These are phyloP conservation scores for Thelonectria discophora DNA, from an alignment of 2,329 filamentous ascomycete species.

Conservation along the genomic window DNA sequence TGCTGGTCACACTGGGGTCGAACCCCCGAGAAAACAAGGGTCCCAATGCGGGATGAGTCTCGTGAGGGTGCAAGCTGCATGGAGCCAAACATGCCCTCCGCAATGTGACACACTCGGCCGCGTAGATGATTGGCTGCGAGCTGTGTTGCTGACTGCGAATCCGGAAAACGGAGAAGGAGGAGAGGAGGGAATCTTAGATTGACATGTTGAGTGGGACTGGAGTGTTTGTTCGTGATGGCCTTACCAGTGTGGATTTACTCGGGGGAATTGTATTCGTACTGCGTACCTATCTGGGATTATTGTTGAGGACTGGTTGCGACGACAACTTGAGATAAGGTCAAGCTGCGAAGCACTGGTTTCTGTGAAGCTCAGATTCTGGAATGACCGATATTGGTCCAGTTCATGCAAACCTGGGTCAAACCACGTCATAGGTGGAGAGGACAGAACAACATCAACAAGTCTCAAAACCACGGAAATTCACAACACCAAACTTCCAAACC, in stretches of 20 bases:
- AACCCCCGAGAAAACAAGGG: conserved; percentile 10
- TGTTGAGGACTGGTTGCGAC: not conserved
- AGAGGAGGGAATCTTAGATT: not conserved
- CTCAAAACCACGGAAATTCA: no score
- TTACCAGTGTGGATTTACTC: not conserved
- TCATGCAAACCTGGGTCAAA: conserved; percentile 5
- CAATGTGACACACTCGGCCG: conserved; percentile 11
- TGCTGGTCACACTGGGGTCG: conserved; percentile 4
- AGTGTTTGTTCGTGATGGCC: not conserved
- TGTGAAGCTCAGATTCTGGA: not conserved
- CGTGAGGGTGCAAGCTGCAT: conserved; percentile 7
- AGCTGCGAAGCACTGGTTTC: no score
- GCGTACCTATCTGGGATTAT: not conserved
- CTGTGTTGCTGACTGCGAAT: no score
- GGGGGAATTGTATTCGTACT: no score
- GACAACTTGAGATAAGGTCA: not conserved
- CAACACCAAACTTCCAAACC: no score
- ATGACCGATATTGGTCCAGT: conserved; percentile 14
- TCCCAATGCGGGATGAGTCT: conserved; percentile 10
- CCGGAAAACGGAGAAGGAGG: not conserved
- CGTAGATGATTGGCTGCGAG: not conserved
- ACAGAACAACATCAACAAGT: not conserved
- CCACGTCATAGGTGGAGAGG: conserved; percentile 11
- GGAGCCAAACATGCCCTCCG: conserved; percentile 4
- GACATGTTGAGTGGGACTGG: conserved; percentile 10